Conservation (phyloP, 192 early-diverging fungal species). For the Coemansia sp. region DNA sequence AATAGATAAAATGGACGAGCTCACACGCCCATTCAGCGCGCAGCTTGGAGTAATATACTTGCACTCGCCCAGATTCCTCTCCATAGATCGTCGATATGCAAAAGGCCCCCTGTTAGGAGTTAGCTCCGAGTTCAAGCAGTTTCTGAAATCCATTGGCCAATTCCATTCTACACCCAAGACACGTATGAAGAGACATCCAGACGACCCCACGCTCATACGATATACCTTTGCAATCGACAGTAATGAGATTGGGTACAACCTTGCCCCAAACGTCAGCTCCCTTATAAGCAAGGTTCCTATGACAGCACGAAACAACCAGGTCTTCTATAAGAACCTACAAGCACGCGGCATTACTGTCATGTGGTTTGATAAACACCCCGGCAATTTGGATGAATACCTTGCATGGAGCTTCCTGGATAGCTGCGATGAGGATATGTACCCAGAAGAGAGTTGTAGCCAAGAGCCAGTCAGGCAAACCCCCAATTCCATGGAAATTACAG, state of each 20-base stretch:
- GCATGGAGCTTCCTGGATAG: slow-evolving; percentile 42
- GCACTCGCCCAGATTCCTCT: slow-evolving; percentile 37
- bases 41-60: slow-evolving; percentile 41
- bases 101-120: slow-evolving; percentile 41
- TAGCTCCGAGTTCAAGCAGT: slow-evolving; percentile 32
- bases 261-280: slow-evolving; percentile 52
- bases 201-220: slow-evolving; percentile 22
- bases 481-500: not conserved
- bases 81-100: slow-evolving; percentile 21
- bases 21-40: slow-evolving; percentile 38
- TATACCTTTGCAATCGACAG: slow-evolving; percentile 32
- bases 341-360: slow-evolving; percentile 42
- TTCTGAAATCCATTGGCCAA: slow-evolving; percentile 29
- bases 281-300: slow-evolving; percentile 35
- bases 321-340: slow-evolving; percentile 28
- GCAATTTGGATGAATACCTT: slow-evolving; percentile 19
- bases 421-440: slow-evolving; percentile 1
- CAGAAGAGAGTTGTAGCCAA: not conserved
- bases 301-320: slow-evolving; percentile 22
- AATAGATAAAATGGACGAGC: slow-evolving; percentile 38
- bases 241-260: slow-evolving; percentile 41
- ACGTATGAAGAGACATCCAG: slow-evolving; percentile 25
- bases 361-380: slow-evolving; percentile 44
- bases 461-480: not conserved
- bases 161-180: slow-evolving; percentile 9